These are phyloP conservation scores for Sporothrix schenckii DNA, from an alignment of 2,329 filamentous ascomycete species.

Conservation along the genomic window DNA sequence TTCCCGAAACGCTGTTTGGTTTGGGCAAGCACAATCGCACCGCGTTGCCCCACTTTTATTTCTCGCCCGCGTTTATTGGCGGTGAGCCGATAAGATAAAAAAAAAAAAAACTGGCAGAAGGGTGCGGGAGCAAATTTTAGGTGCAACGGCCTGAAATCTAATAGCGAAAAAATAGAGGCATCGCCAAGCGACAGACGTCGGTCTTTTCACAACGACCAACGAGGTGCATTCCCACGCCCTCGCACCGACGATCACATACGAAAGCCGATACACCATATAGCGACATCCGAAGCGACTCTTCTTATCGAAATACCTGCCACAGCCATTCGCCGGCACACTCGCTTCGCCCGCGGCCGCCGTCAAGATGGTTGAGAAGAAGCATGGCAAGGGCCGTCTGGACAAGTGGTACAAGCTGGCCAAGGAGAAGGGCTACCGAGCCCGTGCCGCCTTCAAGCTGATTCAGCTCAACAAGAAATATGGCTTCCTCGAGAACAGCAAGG, in stretches of 20 bases:
- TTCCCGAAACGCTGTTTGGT: slow-evolving; percentile 30
- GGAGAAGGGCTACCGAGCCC: slow-evolving; percentile 93
- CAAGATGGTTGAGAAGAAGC: slow-evolving; percentile 99
- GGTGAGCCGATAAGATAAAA: slow-evolving; percentile 14
- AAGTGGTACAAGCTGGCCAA: slow-evolving; percentile 99
- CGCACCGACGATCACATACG: neutral
- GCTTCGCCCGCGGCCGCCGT: slow-evolving; percentile 32
- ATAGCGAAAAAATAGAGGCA: slow-evolving; percentile 11
- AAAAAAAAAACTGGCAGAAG: slow-evolving; percentile 21
- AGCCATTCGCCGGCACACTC: neutral
- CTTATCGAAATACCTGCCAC: too few species aligned
- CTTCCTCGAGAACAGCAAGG: slow-evolving; percentile 95
- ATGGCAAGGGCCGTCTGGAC: slow-evolving; percentile 96
- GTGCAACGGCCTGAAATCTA: neutral
- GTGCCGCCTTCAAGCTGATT: slow-evolving; percentile 96
- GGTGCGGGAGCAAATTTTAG: slow-evolving; percentile 26
- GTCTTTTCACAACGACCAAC: slow-evolving; percentile 2
- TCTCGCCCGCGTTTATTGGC: slow-evolving; percentile 32
- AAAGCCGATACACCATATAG: neutral
- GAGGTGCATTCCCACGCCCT: slow-evolving; percentile 16
- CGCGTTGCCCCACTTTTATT: slow-evolving; percentile 26
- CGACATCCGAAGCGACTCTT: neutral
- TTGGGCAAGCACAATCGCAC: neutral
- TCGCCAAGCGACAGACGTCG: neutral
- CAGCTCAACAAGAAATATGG: slow-evolving; percentile 99